Base-by-base conservation (phyloP, 2,329 filamentous ascomycete species). In the Ophiobolus disseminans region DNA sequence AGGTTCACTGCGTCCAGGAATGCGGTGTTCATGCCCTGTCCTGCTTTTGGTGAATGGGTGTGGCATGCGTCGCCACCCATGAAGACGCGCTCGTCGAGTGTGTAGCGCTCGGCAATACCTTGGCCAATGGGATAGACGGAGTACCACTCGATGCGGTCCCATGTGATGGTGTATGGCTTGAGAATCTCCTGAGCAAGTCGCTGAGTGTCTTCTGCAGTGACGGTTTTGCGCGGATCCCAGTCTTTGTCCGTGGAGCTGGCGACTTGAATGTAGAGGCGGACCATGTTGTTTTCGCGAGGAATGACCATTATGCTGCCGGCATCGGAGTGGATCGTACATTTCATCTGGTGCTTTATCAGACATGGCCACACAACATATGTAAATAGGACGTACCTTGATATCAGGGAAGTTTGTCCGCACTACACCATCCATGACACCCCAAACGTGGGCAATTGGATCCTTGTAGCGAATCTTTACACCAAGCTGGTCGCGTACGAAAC, bases 1-100 rank as follows among this genome's bases (percentile, higher is more conserved):
- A 97, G 80, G 72, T 97, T 97, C 51, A 91, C 84, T 0, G 91
- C 91, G 63, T 81, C 78, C 38, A 81, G 73, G 73, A 82, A 82
- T 17, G 83, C 78, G 56, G 82, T 83, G 74, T 83, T 83, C 81
- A 83, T 86, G 48, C 84, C 84, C 62, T 86, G 84, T 13, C 84
- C 84, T 11, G 84, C 84, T 71, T 86, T 87, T 45, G 84, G 84
- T 45, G 76, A 67, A 69, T 86, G 84, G 2, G 84, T 86, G 68
- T 86, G 84, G 73, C 83, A 86, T 54, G 79, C 81, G 66, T 86
- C 84, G 37, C 84, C 84, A 44, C 84, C 84, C 80, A 86, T 85
- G 73, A 86, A 86, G 22, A 86, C 79, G 5, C 84, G 81, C 72
- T 86, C 82, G 58, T 86, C 83, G 31, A 86, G 73, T 3, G 83